Conservation (phyloP, 495 filamentous ascomycete genomes). For the Penicillium ochrochloron region DNA sequence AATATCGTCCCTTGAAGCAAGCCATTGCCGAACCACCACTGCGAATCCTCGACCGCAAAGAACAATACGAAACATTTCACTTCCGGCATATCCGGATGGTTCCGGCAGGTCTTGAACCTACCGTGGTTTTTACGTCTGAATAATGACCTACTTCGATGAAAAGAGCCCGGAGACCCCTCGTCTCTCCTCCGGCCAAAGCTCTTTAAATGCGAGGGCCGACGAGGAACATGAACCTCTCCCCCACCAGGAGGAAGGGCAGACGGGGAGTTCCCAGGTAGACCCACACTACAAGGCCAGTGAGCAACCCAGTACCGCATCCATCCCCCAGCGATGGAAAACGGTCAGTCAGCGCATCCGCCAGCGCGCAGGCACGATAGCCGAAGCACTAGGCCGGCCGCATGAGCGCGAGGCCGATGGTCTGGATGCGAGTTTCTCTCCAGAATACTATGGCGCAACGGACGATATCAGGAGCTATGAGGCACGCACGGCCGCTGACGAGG, state of each 20-base stretch:
- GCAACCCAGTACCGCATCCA: slow-evolving; percentile 17
- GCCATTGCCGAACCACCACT: not conserved
- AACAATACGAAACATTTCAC: not conserved
- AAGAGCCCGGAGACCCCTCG: slow-evolving; percentile 17
- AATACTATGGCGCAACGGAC: slow-evolving; percentile 37
- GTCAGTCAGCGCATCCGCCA: slow-evolving; percentile 29
- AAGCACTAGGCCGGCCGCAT: slow-evolving; percentile 33
- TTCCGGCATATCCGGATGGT: slow-evolving; percentile 13
- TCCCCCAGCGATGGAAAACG: slow-evolving; percentile 29
- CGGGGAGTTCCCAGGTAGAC: slow-evolving; percentile 1
- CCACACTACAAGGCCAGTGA: slow-evolving; percentile 18
- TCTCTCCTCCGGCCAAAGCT: slow-evolving; percentile 16
- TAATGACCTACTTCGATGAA: slow-evolving; percentile 30
- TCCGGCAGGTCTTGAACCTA: slow-evolving; percentile 5
- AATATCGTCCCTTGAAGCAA: not conserved
- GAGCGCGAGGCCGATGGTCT: slow-evolving; percentile 35
- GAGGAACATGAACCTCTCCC: slow-evolving; percentile 5
- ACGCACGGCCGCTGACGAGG: slow-evolving; percentile 27
- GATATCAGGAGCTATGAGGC: slow-evolving; percentile 30
- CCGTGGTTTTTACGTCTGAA: slow-evolving; percentile 1
- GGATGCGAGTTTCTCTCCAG: slow-evolving; percentile 31
- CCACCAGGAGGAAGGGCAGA: not conserved
- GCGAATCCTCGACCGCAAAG: not conserved
- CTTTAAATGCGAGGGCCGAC: slow-evolving; percentile 11
- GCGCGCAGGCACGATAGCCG: slow-evolving; percentile 28